Percentiles rank a stretch among this genome's conserved stretches.
These are phyloP conservation scores for Penicillium paxilli DNA, from an alignment of 495 filamentous ascomycete genomes.

Conservation along the genomic window DNA sequence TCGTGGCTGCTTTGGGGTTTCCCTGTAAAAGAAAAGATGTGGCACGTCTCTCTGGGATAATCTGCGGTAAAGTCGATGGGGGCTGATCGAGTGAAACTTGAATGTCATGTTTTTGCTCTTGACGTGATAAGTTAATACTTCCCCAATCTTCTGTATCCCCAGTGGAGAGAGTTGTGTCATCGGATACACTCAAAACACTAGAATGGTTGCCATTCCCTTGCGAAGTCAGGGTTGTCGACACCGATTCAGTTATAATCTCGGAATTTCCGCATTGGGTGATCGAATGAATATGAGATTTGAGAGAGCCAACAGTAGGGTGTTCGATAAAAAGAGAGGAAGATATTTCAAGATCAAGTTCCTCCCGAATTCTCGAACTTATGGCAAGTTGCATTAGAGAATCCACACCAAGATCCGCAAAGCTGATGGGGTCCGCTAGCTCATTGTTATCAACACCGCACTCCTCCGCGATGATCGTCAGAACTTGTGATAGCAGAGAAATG, in stretches of 20 bases:
- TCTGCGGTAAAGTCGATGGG: background rate
- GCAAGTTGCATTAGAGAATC: constrained; percentile 51
- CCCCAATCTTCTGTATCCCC: background rate
- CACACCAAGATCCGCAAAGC: constrained; percentile 46
- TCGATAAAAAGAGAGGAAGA: background rate
- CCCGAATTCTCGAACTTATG: constrained; percentile 37
- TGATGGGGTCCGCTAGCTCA: constrained; percentile 33
- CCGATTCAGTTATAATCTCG: background rate
- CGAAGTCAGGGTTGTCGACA: background rate
- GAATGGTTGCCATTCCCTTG: background rate
- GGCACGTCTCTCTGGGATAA: background rate
- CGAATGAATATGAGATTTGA: background rate
- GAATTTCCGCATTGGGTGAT: background rate
- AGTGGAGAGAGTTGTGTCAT: background rate
- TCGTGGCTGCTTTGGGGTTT: constrained; percentile 12
- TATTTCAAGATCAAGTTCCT: constrained; percentile 33
- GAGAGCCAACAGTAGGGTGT: background rate
- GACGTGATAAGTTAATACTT: background rate
- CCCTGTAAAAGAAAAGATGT: background rate
- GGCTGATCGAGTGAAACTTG: background rate
- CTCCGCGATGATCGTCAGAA: constrained; percentile 19
- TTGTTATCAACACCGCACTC: constrained; percentile 24
- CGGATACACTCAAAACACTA: background rate
- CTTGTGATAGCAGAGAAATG: background rate
- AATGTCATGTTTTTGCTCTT: background rate